Base-by-base conservation (phyloP, 257 asterid genomes). In the Jacaranda mimosifolia region DNA sequence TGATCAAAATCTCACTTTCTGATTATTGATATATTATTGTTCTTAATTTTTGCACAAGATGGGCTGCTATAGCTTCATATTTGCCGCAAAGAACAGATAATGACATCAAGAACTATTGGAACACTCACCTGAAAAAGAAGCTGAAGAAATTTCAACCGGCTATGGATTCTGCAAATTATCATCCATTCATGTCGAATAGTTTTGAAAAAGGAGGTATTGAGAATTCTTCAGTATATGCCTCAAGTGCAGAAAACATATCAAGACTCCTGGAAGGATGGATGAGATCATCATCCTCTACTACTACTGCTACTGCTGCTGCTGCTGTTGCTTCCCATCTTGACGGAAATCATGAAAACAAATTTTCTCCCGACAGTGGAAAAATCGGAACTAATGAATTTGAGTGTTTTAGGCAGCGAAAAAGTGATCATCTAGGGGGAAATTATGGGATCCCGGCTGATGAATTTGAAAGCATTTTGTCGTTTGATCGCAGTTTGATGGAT, bases 51-150 rank as follows among this genome's bases (percentile, higher is more conserved):
- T 45, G 57, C 70, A 7, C 45, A 84, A 92, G 98, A 80, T 93
- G 97, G 98, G 97, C 97, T 13, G 94, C 98, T 43, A 94, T 94
- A 78, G 98, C 98, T 67, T 85, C 98, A 11, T 91, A 94, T 77
- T 87, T 94, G 9, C 98, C 98, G 19, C 97, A 91, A 66, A 85
- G 98, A 87, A 94, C 98, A 7, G 98, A 94, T 3, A 94, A 94
- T 15, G 98, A 94, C 79, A 94, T 94, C 86, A 94, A 94, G 87
- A 94, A 94, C 80, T 94, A 89, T 10, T 94, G 98, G 97, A 94
- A 94, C 88, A 91, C 98, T 19, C 98, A 91, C 82, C 77, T 94
- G 36, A 94, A 94, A 83, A 94, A 94, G 79, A 94, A 92, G 89
- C 85, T 94, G 68, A 91, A 90, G 81, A 87, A 83, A 56, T 6